Conservation (phyloP, 176 grass and related monocot genomes). For the Eragrostis curvula region DNA sequence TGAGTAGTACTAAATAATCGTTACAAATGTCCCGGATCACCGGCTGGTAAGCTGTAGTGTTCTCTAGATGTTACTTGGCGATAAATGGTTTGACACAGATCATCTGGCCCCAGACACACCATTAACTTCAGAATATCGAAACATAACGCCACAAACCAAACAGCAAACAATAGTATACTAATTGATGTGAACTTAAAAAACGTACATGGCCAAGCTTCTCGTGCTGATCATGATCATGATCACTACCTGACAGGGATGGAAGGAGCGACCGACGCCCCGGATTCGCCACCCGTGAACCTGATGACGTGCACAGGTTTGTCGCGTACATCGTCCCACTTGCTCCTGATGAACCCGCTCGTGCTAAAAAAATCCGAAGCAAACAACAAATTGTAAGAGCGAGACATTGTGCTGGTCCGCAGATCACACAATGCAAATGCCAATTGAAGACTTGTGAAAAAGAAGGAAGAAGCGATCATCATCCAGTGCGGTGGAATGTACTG, state of each 20-base stretch:
- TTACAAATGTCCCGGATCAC: too few species aligned
- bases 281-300: conserved; percentile 22
- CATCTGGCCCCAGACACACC: background rate
- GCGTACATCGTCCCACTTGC: background rate
- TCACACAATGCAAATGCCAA: background rate
- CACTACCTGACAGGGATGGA: background rate
- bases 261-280: background rate
- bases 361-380: background rate
- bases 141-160: background rate
- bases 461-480: background rate
- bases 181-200: background rate
- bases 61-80: background rate
- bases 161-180: background rate
- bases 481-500: background rate
- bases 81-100: background rate
- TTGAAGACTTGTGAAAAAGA: background rate
- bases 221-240: background rate
- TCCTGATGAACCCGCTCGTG: background rate
- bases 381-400: background rate
- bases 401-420: background rate
- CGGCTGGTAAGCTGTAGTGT: background rate
- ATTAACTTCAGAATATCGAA: background rate
- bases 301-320: background rate
- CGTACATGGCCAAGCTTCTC: background rate
- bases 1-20: too few species aligned